Conservation (phyloP, 2,329 filamentous ascomycete species). For the Aspergillus sclerotialis region DNA sequence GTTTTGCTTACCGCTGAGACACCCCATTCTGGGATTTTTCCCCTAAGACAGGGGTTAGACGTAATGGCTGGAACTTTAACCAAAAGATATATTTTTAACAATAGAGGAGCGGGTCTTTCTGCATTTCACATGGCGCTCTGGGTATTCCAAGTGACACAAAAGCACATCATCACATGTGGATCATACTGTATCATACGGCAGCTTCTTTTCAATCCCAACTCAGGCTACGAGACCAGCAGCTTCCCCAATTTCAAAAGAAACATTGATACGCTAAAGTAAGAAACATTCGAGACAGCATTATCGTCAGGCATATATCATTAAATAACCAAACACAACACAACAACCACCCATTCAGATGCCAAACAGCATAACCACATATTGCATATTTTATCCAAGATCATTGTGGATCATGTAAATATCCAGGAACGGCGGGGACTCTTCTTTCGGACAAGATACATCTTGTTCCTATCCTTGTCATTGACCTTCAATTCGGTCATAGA, state of each 20-base stretch:
- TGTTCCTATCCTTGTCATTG: slow-evolving; percentile 37
- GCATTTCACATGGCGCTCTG: not conserved
- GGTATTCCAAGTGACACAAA: not conserved
- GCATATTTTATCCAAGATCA: slow-evolving; percentile 1
- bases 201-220: slow-evolving; percentile 3
- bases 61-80: not conserved
- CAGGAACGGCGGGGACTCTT: slow-evolving; percentile 33
- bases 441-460: slow-evolving; percentile 40
- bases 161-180: not conserved
- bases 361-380: slow-evolving; percentile 5
- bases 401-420: slow-evolving; percentile 25
- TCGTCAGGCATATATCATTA: not conserved
- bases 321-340: slow-evolving; percentile 4
- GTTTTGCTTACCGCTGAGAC: too few species aligned
- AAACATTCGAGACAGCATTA: not conserved
- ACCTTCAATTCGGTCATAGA: slow-evolving; percentile 35
- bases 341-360: too few species aligned
- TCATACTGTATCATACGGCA: slow-evolving; percentile 2
- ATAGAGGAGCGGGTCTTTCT: not conserved
- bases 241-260: too few species aligned
- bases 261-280: slow-evolving; percentile 5
- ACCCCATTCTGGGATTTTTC: too few species aligned
- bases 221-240: slow-evolving; percentile 1
- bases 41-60: too few species aligned
- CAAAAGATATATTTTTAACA: not conserved